Evolutionary conservation across 2,329 filamentous ascomycete species (phyloP).

Genomic region (Pestalotiopsis sp.): DNA sequence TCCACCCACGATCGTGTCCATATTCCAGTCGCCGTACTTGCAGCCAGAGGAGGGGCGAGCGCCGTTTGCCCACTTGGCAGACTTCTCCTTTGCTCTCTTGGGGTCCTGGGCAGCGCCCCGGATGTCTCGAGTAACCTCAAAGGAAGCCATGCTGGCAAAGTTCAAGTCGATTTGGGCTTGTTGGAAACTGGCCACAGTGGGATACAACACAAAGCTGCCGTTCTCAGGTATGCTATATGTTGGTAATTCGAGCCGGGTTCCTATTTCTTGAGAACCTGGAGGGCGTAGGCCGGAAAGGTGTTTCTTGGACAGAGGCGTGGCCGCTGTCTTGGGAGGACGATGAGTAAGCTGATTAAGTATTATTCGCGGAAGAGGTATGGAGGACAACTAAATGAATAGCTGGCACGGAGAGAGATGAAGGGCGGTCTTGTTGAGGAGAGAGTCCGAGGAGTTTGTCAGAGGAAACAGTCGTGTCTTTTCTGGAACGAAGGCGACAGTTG

Average conservation of each 20-base stretch:
- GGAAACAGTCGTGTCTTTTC: conserved; percentile 9
- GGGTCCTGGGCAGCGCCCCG: conserved; percentile 45
- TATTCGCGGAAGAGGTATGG: neutral
- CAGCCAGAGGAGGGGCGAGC: conserved; percentile 33
- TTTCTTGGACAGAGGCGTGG: neutral
- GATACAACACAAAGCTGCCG: conserved; percentile 6
- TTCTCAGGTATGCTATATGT: conserved; percentile 11
- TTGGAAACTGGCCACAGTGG: neutral
- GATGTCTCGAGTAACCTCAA: conserved; percentile 41
- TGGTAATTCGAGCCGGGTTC: neutral
- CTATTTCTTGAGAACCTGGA: neutral
- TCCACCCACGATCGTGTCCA: conserved; percentile 21
- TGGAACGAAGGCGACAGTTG: conserved; percentile 7
- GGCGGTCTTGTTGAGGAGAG: neutral
- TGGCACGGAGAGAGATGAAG: conserved; percentile 6
- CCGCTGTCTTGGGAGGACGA: neutral
- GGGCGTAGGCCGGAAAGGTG: conserved; percentile 8
- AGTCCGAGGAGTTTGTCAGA: neutral
- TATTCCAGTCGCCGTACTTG: conserved; percentile 14
- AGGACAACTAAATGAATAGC: conserved; percentile 11
- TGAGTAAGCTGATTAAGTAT: neutral
- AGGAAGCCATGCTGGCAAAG: conserved; percentile 25
- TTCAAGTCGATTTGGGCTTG: neutral
- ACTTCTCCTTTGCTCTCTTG: conserved; percentile 47
- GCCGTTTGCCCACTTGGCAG: conserved; percentile 46